A percentile compares a stretch with the other conserved stretches of the same genome.
phyloP scores from a whole-genome alignment of 306 rosid species.

The Ormosia semicastrata region DNA sequence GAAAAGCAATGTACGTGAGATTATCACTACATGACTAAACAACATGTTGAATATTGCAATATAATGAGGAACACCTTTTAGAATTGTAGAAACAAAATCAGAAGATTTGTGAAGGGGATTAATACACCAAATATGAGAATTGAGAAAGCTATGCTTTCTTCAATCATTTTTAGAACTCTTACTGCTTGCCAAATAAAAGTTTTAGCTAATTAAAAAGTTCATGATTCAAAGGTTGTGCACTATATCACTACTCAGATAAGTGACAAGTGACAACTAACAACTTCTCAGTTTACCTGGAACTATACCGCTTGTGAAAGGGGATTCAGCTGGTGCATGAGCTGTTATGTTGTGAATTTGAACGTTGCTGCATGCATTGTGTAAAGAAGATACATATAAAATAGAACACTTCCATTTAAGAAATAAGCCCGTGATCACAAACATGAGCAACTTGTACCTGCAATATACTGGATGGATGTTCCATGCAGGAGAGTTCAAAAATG shows the following conservation, averaged over 20 bases:
- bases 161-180: background rate
- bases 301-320: constrained; percentile 65
- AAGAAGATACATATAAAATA: background rate
- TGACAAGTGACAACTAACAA: background rate
- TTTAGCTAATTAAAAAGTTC: constrained; percentile 1
- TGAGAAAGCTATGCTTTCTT: background rate
- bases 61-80: background rate
- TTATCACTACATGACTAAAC: background rate
- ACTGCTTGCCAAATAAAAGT: background rate
- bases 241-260: background rate
- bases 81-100: background rate
- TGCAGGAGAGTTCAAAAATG: constrained; percentile 62
- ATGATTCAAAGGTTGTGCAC: background rate
- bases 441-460: constrained; percentile 53
- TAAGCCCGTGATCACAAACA: background rate
- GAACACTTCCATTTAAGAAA: background rate
- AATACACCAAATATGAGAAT: background rate
- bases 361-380: constrained; percentile 44
- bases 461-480: constrained; percentile 72
- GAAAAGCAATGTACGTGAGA: background rate
- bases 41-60: background rate
- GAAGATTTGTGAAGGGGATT: background rate
- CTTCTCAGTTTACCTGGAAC: constrained; percentile 54
- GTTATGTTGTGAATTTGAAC: constrained; percentile 53
- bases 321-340: constrained; percentile 44